Conservation (phyloP, 176 grass and related monocot species). For the Oryza longistaminata region DNA sequence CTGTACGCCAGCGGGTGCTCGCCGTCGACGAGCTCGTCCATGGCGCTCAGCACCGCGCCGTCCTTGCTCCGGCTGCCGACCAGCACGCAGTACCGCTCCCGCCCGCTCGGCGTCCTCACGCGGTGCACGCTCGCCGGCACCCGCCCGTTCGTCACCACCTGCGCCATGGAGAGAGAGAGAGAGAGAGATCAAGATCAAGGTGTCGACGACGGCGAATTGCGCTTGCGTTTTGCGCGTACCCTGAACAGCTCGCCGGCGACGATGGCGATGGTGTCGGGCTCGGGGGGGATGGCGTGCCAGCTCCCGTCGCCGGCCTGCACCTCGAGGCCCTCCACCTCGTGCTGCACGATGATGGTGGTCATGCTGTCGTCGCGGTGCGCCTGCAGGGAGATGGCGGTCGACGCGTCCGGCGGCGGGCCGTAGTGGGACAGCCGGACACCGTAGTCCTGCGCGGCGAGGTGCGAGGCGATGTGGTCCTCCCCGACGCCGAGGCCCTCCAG, state of each 20-base stretch:
- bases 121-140: neutral
- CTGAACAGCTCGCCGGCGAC: slow-evolving; percentile 1
- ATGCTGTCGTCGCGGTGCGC: slow-evolving; percentile 21
- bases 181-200: no score
- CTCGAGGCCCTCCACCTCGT: slow-evolving; percentile 36
- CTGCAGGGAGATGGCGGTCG: neutral
- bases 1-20: neutral
- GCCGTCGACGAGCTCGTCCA: neutral
- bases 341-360: neutral
- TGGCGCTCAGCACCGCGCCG: neutral
- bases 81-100: neutral
- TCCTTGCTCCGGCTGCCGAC: neutral
- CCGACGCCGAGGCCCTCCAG: slow-evolving; percentile 19
- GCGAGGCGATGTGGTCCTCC: neutral
- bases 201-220: neutral
- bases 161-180: no score
- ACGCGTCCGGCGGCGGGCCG: neutral
- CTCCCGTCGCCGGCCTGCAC: neutral
- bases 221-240: neutral
- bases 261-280: neutral
- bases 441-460: neutral
- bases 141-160: neutral
- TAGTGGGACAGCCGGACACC: neutral
- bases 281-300: neutral
- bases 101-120: neutral